These are phyloP conservation scores for Cladophialophora psammophila DNA, from an alignment of 2,329 filamentous ascomycete genomes.

Conservation along the genomic window DNA sequence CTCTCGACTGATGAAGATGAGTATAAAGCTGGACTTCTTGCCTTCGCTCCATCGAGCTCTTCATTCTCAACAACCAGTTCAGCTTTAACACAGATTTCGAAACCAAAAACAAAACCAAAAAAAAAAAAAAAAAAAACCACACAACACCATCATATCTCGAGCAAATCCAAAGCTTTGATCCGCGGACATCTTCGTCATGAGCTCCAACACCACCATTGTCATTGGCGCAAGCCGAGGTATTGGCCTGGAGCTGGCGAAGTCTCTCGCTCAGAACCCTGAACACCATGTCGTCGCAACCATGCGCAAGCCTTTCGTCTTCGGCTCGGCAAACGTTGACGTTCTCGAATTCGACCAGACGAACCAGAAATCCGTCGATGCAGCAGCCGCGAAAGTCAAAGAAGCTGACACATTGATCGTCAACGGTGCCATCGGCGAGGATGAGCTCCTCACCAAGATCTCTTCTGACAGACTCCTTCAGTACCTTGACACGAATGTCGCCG, in stretches of 20 bases:
- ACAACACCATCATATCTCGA: neutral
- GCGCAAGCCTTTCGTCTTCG: slow-evolving; percentile 18
- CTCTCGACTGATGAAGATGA: neutral
- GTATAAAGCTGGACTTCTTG: slow-evolving; percentile 8
- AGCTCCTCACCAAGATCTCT: slow-evolving; percentile 22
- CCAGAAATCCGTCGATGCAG: slow-evolving; percentile 10
- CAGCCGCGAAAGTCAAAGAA: slow-evolving; percentile 16
- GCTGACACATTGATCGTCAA: slow-evolving; percentile 27
- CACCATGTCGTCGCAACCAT: slow-evolving; percentile 25
- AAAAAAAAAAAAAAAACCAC: too few species aligned
- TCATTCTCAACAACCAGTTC: slow-evolving; percentile 2
- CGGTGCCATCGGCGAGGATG: slow-evolving; percentile 25
- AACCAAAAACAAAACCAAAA: too few species aligned
- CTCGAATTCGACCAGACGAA: slow-evolving; percentile 24
- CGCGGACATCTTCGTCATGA: neutral
- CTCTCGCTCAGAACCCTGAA: slow-evolving; percentile 15
- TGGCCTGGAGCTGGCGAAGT: slow-evolving; percentile 21
- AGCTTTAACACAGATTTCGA: neutral
- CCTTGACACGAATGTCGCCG: slow-evolving; percentile 70
- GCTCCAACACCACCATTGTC: slow-evolving; percentile 21
- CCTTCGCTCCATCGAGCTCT: neutral
- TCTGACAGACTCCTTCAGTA: slow-evolving; percentile 64
- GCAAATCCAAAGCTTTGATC: neutral
- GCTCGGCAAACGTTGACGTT: slow-evolving; percentile 16
- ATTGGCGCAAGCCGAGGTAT: slow-evolving; percentile 22